Base-by-base conservation (phyloP, 441 rosid species). In the Gossypium lobatum region DNA sequence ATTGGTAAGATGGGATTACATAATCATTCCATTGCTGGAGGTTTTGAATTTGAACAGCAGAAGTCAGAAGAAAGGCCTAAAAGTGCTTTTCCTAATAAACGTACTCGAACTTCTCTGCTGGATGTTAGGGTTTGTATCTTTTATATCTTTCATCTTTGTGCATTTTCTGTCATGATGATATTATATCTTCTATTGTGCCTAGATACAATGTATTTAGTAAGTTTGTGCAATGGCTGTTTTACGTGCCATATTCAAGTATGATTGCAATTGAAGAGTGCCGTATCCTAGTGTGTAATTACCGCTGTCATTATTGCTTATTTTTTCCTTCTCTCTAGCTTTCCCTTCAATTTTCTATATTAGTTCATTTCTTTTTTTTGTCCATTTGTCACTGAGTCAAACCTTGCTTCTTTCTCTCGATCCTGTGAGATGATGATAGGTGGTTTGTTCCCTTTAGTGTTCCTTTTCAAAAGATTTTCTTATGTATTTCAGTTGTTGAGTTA, bases 51-150 rank as follows among this genome's bases (percentile, higher is more conserved):
- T 82, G 98, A 93, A 77, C 93, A 76, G 65, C 95, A 81, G 65
- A 96, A 87, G 83, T 75, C 89, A 18, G 96, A 92, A 74, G 97
- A 88, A 83, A 88, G 91, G 77, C 82, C 87, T 37, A 93, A 88
- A 80, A 85, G 77, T 81, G 75, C 79, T 72, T 89, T 90, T 75
- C 87, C 97, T 77, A 95, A 85, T 85, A 95, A 91, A 82, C 92
- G 98, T 69, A 90, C 97, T 60, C 97, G 98, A 76, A 96, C 98
- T 74, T 92, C 98, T 73, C 69, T 94, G 94, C 88, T 84, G 89
- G 96, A 84, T 85, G 78, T 79, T 77, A 85, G 85, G 93, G 91
- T 88, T 77, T 81, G 90, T 84, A 73, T 63, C 77, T 77, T 79
- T 52, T 59, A 57, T 75, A 42, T 79, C 71, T 26, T 73, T 42